Base-by-base conservation (phyloP, 495 filamentous ascomycete genomes). In the Penicillium daleae region DNA sequence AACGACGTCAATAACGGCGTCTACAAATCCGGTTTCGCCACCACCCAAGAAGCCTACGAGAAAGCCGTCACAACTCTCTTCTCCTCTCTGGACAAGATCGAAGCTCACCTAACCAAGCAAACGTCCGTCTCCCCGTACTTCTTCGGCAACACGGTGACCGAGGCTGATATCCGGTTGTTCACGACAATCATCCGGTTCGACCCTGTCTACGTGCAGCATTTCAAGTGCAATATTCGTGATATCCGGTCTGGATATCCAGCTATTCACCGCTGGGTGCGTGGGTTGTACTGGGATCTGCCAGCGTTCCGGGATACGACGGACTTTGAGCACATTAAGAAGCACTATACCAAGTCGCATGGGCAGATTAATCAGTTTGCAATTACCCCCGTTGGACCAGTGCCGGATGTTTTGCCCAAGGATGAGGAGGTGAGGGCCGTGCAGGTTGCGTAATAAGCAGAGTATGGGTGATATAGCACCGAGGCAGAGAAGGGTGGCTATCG, bases 111-210 rank as follows among this genome's bases (percentile, higher is more conserved):
- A 6, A 61, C 79, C 31, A 69, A 74, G n/a, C 79, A 79, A 51
- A 58, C 70, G 32, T 29, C 51, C 19, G 64, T 67, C 26, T 83
- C 84, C 1, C 87, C 86, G 26, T 95, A 82, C 73, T 88, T 89
- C 66, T 88, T 89, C 61, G 92, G 92, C 31, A 70, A 83, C 6
- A 51, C 71, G 29, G 73, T 95, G 54, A 96, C 92, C 4, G 93
- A 97, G 79, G 87, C 87, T 0, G 93, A 97, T 76, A 83, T 97
- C 56, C 78, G 92, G 21, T 80, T 95, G 31, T 95, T 86, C 79
- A 90, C 91, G 3, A 96, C 92, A 6, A 88, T 96, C 51, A 77
- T 94, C 59, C 85, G 92, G 33, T 97, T 97, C 76, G 92, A 97
- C 67, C 82, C 86, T 13, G 91, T 95, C 42, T 97, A 97, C 67